Base-by-base conservation (phyloP, 2,329 filamentous ascomycete species). In the Pyrenochaeta sp. region DNA sequence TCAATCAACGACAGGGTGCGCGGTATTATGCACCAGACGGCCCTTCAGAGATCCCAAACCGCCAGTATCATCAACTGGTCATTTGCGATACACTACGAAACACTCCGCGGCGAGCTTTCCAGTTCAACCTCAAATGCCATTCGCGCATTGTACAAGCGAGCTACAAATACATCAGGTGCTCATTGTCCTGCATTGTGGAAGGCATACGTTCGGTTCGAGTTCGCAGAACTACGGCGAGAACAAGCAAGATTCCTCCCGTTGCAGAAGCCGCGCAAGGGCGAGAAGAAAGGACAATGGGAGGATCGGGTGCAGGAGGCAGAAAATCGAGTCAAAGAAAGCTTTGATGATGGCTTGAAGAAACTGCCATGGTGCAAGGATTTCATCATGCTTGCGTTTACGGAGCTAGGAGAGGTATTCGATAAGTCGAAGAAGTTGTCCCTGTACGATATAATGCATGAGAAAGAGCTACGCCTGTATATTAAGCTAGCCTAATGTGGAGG, bases 1-100 rank as follows among this genome's bases (percentile, higher is more conserved):
- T 81, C 86, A 17, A 80, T 94, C 40, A 82, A 90, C 49, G 89
- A 95, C 56, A 87, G 89, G 13, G 82, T 95, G 14, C 84, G 88
- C n/a, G 77, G 81, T 5, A 72, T 89, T 7, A 74, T 92, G 8
- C 71, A 79, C 14, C 67, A 73, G 18, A 66, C 59, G 6, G 56
- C 73, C 2, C 57, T 74, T 1, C 48, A 65, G n/a, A 47, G 55
- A 15, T 54, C 56, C 6, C 60, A 58, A 4, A 35, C 54, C 3
- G 64, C 71, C 15, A 71, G 65, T 3, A 54, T 84, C n/a, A 72
- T 77, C 0, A 72, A 74, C 1, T 81, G 80, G 61, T 65, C 81
- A 3, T 83, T 84, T 55, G 74, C 76, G 0, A 80, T 88, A 13
- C 74, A 76, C 45, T 74, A 76, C 31, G 84, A 87, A 51, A 68